Percentiles rank a stretch among this genome's conserved stretches.
Conservation (phyloP, 2,329 filamentous ascomycete genomes). For the Aspergillus versicolor region DNA sequence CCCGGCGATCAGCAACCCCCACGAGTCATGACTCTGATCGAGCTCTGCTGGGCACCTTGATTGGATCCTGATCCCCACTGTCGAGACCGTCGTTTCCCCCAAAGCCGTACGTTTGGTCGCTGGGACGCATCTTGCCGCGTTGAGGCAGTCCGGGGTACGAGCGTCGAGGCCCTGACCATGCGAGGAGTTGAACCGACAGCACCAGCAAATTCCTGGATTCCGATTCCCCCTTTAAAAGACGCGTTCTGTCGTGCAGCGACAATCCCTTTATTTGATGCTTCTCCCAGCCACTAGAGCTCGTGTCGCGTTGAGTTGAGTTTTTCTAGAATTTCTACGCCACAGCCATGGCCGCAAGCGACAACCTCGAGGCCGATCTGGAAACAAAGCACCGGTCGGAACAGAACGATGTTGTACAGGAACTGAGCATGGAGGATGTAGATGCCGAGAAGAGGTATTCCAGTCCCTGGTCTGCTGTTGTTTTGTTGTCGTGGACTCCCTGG, state of each 20-base stretch:
- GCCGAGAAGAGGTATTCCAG: background rate
- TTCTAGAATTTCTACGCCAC: background rate
- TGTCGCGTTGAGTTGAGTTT: no score
- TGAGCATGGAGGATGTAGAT: background rate
- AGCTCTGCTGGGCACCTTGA: background rate
- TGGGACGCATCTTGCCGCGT: background rate
- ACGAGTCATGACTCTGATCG: background rate
- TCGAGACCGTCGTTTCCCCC: background rate
- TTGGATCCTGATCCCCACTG: background rate
- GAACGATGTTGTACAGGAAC: background rate
- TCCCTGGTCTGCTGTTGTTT: background rate
- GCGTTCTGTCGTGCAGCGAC: background rate
- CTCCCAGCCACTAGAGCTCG: background rate
- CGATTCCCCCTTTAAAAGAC: background rate
- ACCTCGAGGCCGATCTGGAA: background rate
- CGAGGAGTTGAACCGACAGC: no score
- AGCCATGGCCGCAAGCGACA: background rate
- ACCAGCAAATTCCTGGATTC: background rate
- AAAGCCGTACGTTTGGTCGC: background rate
- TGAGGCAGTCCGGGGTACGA: background rate
- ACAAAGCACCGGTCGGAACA: background rate
- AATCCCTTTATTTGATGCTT: background rate
- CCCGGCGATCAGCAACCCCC: background rate
- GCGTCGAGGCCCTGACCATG: no score
- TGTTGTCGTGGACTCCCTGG: background rate